Percentiles rank a stretch among this genome's conserved stretches.
Conservation (phyloP, 2,329 filamentous ascomycete genomes). For the Fusarium illudens region DNA sequence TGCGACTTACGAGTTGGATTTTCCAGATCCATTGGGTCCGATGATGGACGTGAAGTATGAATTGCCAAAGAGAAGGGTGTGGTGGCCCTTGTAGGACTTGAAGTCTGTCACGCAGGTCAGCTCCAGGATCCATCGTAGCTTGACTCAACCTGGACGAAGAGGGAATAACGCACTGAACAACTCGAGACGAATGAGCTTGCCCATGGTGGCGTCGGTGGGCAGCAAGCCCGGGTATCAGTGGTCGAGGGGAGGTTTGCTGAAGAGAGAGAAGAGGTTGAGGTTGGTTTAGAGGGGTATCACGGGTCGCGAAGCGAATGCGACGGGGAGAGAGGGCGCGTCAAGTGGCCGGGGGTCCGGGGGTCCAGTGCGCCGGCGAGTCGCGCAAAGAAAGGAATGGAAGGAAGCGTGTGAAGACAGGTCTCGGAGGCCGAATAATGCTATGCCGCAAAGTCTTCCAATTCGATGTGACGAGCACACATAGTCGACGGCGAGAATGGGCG, state of each 20-base stretch:
- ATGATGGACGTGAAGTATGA: slow-evolving; percentile 99
- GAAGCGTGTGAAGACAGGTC: neutral
- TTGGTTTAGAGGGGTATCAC: slow-evolving; percentile 27
- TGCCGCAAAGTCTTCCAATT: slow-evolving; percentile 6
- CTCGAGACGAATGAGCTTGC: slow-evolving; percentile 94
- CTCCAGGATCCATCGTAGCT: neutral
- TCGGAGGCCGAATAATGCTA: slow-evolving; percentile 8
- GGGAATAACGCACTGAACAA: slow-evolving; percentile 76
- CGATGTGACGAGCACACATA: slow-evolving; percentile 16
- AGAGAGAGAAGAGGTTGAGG: slow-evolving; percentile 9
- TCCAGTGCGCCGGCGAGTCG: slow-evolving; percentile 32
- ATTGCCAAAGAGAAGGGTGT: slow-evolving; percentile 93
- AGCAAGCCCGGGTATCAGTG: slow-evolving; percentile 19
- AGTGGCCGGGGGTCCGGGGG: slow-evolving; percentile 23
- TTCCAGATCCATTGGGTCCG: slow-evolving; percentile 98
- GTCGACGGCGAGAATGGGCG: slow-evolving; percentile 9
- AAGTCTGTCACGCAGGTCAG: slow-evolving; percentile 71
- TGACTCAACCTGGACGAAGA: neutral
- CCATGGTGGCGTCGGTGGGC: slow-evolving; percentile 69
- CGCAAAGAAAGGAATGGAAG: slow-evolving; percentile 13
- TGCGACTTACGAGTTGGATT: slow-evolving; percentile 87
- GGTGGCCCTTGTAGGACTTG: slow-evolving; percentile 99
- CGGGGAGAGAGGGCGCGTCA: slow-evolving; percentile 34
- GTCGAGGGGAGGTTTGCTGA: slow-evolving; percentile 4
- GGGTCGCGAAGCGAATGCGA: slow-evolving; percentile 36